These are phyloP conservation scores for Talaromyces adpressus DNA, from an alignment of 495 filamentous ascomycete genomes.

Conservation along the genomic window DNA sequence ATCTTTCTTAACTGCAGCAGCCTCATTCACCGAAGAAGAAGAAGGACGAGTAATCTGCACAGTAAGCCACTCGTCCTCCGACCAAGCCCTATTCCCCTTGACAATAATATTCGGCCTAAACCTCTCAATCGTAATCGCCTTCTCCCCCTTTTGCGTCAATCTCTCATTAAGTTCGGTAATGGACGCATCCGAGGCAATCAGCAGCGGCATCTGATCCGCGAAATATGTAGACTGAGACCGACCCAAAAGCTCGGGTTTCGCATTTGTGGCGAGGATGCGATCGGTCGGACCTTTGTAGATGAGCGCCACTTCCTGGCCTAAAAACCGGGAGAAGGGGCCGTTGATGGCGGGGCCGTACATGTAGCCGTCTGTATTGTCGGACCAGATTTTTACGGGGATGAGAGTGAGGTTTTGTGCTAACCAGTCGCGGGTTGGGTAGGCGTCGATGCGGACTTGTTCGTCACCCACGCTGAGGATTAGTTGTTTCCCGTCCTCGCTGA, in stretches of 20 bases:
- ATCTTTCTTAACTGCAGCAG: neutral
- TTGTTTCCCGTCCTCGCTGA: constrained; percentile 19
- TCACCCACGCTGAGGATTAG: constrained; percentile 22
- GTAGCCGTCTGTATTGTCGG: constrained; percentile 32
- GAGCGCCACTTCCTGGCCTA: constrained; percentile 25
- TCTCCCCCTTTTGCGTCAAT: constrained; percentile 15
- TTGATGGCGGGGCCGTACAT: constrained; percentile 28
- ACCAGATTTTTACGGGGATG: constrained; percentile 32
- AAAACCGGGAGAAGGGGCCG: constrained; percentile 25
- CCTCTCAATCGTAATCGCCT: constrained; percentile 42
- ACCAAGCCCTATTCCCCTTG: constrained; percentile 52
- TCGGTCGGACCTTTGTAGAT: constrained; percentile 38
- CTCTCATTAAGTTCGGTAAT: constrained; percentile 33
- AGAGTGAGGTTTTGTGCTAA: constrained; percentile 24
- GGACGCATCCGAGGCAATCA: constrained; percentile 46
- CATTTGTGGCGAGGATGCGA: constrained; percentile 34
- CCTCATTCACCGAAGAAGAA: neutral
- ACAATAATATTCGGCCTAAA: constrained; percentile 85
- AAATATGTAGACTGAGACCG: constrained; percentile 33
- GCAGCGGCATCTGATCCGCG: constrained; percentile 35
- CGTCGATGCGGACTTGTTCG: constrained; percentile 13
- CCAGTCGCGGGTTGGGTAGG: constrained; percentile 25
- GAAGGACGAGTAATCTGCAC: constrained; percentile 47
- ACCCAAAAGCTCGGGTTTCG: constrained; percentile 26
- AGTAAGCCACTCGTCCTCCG: constrained; percentile 76